phyloP scores from a whole-genome alignment of 2,329 filamentous ascomycete species.

The Calonectria pauciramosa region DNA sequence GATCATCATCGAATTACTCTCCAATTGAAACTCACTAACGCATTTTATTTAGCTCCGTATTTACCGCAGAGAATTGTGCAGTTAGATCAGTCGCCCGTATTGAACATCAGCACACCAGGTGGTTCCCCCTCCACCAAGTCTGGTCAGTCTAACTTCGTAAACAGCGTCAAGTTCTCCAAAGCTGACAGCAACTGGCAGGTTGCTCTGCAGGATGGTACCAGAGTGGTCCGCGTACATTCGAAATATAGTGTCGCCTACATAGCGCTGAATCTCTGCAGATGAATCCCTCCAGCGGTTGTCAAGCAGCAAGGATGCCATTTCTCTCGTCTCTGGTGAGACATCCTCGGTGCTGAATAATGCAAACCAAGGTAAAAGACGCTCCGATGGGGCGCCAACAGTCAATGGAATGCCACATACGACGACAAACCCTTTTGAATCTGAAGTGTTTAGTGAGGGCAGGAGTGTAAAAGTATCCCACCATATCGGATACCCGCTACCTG shows the following conservation, averaged over 20 bases:
- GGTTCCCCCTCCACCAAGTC: background rate
- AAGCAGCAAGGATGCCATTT: background rate
- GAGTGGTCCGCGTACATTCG: background rate
- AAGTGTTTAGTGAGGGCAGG: background rate
- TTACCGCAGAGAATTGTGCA: background rate
- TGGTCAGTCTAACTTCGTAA: slow-evolving; percentile 1
- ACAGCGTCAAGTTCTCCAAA: background rate
- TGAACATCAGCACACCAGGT: slow-evolving; percentile 8
- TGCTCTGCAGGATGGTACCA: background rate
- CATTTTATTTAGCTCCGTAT: background rate
- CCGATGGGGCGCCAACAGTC: background rate
- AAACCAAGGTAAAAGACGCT: slow-evolving; percentile 11
- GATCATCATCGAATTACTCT: background rate
- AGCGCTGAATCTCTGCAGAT: background rate
- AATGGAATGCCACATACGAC: slow-evolving; percentile 13
- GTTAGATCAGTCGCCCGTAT: background rate
- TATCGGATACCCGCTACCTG: slow-evolving; percentile 1
- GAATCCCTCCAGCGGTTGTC: background rate
- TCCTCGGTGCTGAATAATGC: background rate
- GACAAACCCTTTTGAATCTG: background rate
- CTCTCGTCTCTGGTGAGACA: background rate
- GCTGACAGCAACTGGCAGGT: background rate
- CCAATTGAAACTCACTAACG: background rate
- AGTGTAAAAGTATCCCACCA: slow-evolving; percentile 19
- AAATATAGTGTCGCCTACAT: slow-evolving; percentile 3